Evolutionary conservation across 2,329 filamentous ascomycete genomes (phyloP), one percentile per base, ranked within the genome.

Genomic region (Curvularia eragrostidis): DNA sequence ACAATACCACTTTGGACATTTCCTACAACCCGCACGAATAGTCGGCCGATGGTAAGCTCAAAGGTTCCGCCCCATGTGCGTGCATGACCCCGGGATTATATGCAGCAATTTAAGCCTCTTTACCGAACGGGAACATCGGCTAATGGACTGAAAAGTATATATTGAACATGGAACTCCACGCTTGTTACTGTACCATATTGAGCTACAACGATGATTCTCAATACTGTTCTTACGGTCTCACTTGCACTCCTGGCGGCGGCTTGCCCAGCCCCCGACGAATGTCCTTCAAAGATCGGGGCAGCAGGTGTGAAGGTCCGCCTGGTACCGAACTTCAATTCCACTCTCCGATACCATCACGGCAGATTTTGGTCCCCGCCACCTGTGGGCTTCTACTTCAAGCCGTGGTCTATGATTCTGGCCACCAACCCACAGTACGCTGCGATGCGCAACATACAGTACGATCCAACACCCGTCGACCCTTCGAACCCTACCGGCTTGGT

Each of bases 361-460:
- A 18, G 34, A 26, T n/a, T 39, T 30, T 66, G 65, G 63, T 18
- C 1, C 5, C 30, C 54, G 7, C 59, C 58, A 24, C 56, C 62
- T 6, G 28, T 24, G 4, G 56, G 51, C 2, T 68, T 57, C n/a
- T 62, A 64, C 39, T 65, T 64, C 57, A 48, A 63, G 34, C 57
- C 55, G n/a, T 68, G 64, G 66, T 49, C 54, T 5, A 64, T 65
- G 51, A 55, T 65, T 21, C 56, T 59, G 12, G 58, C 66, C 19
- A 56, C 61, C 10, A 61, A 60, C 46, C 36, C 56, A 1, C 59
- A 58, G n/a, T 62, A 59, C 19, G 44, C 46, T 2, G 43, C 48
- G 0, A 54, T 68, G 34, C 57, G 52, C 2, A 64, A 68, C 49
- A 50, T 63, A 9, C 64, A 65, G 26, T 68, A 65, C 54, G 64